Base-by-base conservation (phyloP, 2,329 filamentous ascomycete genomes). In the Colletotrichum cordylinicola region DNA sequence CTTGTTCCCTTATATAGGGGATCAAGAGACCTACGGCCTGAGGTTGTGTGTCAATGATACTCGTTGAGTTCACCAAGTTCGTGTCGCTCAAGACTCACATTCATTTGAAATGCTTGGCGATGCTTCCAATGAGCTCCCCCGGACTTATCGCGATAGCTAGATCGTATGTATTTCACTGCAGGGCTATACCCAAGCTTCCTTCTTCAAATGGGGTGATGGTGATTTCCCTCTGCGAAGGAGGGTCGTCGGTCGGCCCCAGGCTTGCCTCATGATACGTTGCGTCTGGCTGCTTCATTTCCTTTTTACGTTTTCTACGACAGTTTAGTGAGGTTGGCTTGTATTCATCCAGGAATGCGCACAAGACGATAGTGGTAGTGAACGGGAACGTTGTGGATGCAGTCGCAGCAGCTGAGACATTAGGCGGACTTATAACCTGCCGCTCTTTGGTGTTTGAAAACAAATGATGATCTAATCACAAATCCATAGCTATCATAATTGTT, bases 361-460 rank as follows among this genome's bases (percentile, higher is more conserved):
- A 52, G n/a, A 13, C 43, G 7, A 52, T 6, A 4, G 21, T 2
- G 2, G n/a, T 21, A 0, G 43, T 52, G 43, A 6, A 52, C 6
- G 6, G 3, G 13, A 21, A 2, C 2, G 43, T 4, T 21, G 43
- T 52, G n/a, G 10, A 13, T 21, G 10, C 10, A 52, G n/a, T 6
- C n/a, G 6, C 12, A 52, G 6, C 6, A 12, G 43, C 43, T 6
- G 4, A 3, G 1, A 48, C 13, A n/a, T 0, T 6, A 52, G 3
- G 2, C n/a, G n/a, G n/a, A 0, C 1, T 0, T 1, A 10, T 2
- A 8, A 3, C 43, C 10, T 21, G 2, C 10, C 43, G 12, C 6
- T 13, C 0, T 21, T 8, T 52, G 43, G 12, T 13, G 43, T 21
- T 52, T 13, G 3, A 21, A 13, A 7, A 48, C 6, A 21, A 9